A percentile compares a stretch with the other conserved stretches of the same genome.
Evolutionary conservation across 2,329 filamentous ascomycete genomes (phyloP).

Genomic region (Scortechinia acanthostroma): DNA sequence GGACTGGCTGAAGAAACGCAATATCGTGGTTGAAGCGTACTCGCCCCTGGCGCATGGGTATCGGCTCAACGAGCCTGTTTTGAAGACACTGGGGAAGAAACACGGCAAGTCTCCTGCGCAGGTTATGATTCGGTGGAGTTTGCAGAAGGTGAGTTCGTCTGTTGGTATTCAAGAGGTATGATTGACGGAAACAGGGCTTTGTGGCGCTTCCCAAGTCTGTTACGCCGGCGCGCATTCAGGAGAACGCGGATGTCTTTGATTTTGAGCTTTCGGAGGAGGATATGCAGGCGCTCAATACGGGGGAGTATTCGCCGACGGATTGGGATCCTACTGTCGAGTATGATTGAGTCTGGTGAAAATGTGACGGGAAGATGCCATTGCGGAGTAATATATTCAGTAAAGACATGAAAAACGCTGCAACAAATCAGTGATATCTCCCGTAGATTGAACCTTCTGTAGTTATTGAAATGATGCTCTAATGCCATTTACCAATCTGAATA

Average conservation of each 20-base stretch:
- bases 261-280: slow-evolving; percentile 10
- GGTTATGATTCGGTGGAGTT: slow-evolving; percentile 48
- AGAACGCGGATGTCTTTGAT: slow-evolving; percentile 23
- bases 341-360: not conserved
- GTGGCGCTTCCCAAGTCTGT: slow-evolving; percentile 47
- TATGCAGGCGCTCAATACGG: slow-evolving; percentile 10
- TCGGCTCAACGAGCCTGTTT: slow-evolving; percentile 43
- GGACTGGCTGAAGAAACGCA: slow-evolving; percentile 43
- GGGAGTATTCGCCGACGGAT: slow-evolving; percentile 11
- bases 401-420: no score
- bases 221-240: slow-evolving; percentile 36
- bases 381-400: no score
- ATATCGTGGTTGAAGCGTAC: slow-evolving; percentile 23
- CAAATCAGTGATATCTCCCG: no score
- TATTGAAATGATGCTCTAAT: no score
- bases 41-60: slow-evolving; percentile 27
- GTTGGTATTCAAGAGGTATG: not conserved
- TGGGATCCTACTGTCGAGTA: slow-evolving; percentile 13
- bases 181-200: slow-evolving; percentile 28
- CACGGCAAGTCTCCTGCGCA: slow-evolving; percentile 47
- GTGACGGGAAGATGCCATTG: no score
- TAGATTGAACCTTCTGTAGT: no score
- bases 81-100: slow-evolving; percentile 41
- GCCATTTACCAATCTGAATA: no score
- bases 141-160: slow-evolving; percentile 36